Percentiles rank a stretch among this genome's conserved stretches.
Conservation (phyloP, 2,329 filamentous ascomycete genomes). For the Penicillium crustosum region DNA sequence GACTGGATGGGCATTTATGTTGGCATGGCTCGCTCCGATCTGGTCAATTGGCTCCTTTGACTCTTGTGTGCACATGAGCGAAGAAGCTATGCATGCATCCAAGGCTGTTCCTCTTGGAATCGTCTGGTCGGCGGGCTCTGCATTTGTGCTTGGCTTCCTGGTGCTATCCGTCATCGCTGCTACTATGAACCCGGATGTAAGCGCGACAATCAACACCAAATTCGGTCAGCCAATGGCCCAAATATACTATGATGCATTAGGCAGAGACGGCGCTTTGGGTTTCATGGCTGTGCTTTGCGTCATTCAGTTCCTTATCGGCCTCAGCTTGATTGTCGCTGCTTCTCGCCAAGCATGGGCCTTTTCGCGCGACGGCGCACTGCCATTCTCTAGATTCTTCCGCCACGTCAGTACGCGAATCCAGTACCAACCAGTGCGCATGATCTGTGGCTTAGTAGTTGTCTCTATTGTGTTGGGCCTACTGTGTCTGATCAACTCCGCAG, state of each 20-base stretch:
- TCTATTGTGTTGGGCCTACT: slow-evolving; percentile 58
- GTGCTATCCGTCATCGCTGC: slow-evolving; percentile 59
- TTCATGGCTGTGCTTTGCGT: slow-evolving; percentile 61
- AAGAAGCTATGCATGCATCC: slow-evolving; percentile 61
- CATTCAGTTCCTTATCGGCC: slow-evolving; percentile 62
- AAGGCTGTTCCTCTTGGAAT: slow-evolving; percentile 61
- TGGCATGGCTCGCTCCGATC: slow-evolving; percentile 61
- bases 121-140: slow-evolving; percentile 42
- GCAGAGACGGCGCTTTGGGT: slow-evolving; percentile 58
- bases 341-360: slow-evolving; percentile 65
- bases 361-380: slow-evolving; percentile 61
- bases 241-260: slow-evolving; percentile 62
- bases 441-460: slow-evolving; percentile 55
- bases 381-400: slow-evolving; percentile 59
- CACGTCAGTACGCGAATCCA: slow-evolving; percentile 56
- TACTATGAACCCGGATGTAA: slow-evolving; percentile 55
- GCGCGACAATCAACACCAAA: slow-evolving; percentile 44
- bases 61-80: slow-evolving; percentile 60
- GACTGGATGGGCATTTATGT: slow-evolving; percentile 58
- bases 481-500: slow-evolving; percentile 58
- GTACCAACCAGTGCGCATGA: slow-evolving; percentile 58
- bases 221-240: slow-evolving; percentile 63
- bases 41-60: slow-evolving; percentile 60
- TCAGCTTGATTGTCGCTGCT: slow-evolving; percentile 58
- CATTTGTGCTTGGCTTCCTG: slow-evolving; percentile 53